Base-by-base conservation (phyloP, 495 filamentous ascomycete genomes). In the Wilcoxina mikolae region DNA sequence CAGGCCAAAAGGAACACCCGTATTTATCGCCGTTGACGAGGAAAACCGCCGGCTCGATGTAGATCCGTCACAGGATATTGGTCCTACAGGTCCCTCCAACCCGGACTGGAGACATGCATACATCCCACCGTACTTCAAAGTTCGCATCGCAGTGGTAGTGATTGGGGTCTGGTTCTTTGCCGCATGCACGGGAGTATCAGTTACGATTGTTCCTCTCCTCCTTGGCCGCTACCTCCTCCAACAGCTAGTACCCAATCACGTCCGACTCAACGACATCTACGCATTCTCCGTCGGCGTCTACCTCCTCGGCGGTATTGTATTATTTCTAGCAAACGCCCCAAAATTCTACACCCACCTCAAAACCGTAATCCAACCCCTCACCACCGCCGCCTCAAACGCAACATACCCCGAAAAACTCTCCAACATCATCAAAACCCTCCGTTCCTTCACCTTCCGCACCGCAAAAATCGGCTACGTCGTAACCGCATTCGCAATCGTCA, bases 151-250 rank as follows among this genome's bases (percentile, higher is more conserved):
- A 48, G 69, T 84, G 18, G 95, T 99, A 67, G 86, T 95, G 58
- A 65, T 93, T 56, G 77, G 81, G 38, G 85, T 99, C 60, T 99
- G 91, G 91, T 54, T 87, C 15, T 96, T 96, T 70, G 88, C 93
- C 7, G 89, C 89, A 10, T 73, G 80, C n/a, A 94, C 87, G 0
- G 91, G 91, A n/a, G 78, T 95, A 59, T 78, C 81, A 60, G 76
- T 84, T 56, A 95, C 93, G 15, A 79, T 96, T 65, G 69, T 82
- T 0, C 93, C 91, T 1, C 73, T 99, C 10, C 70, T 91, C 9
- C 78, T 95, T 65, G 91, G 91, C 15, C 83, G 91, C 15, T 72
- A 69, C 52, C 72, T 95, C 51, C 82, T 95, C 62, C 74, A 78
- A 24, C 67, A 72, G 5, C 70, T 84, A 17, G 77, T 91, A 44